A percentile compares a stretch with the other conserved stretches of the same genome.
These are phyloP conservation scores for Trypanosoma rangeli DNA, from an alignment of 208 protist genomes.

Conservation along the genomic window DNA sequence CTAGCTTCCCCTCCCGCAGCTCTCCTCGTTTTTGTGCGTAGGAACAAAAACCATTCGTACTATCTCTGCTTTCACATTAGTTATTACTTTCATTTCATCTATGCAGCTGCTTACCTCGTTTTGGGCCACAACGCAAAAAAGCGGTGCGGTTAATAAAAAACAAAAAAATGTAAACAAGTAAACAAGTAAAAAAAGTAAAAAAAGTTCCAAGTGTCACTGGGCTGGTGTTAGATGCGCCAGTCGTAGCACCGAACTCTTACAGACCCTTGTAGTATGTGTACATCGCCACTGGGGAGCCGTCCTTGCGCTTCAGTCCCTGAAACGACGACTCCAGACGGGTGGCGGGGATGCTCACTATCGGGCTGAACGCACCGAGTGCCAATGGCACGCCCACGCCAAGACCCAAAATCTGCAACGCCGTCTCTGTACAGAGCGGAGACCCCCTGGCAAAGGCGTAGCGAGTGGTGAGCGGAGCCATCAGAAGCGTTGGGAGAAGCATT, in stretches of 20 bases:
- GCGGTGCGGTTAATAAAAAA: no score
- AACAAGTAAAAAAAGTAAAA: neutral
- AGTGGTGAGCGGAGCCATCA: slow-evolving; percentile 65
- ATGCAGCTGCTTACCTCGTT: no score
- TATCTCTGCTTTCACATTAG: no score
- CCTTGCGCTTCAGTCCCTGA: slow-evolving; percentile 55
- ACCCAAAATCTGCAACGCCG: slow-evolving; percentile 62
- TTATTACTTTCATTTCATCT: no score
- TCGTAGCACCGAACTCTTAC: slow-evolving; percentile 24
- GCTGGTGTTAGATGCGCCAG: neutral
- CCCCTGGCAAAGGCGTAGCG: slow-evolving; percentile 30
- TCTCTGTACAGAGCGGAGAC: slow-evolving; percentile 45
- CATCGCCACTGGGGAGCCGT: slow-evolving; percentile 62
- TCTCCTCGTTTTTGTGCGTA: no score
- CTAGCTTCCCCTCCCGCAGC: no score
- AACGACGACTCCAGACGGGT: slow-evolving; percentile 60
- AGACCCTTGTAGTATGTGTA: slow-evolving; percentile 87
- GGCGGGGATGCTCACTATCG: slow-evolving; percentile 54
- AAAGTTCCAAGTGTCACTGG: neutral
- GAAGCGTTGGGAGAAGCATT: slow-evolving; percentile 88
- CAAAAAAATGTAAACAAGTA: no score
- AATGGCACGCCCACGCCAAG: slow-evolving; percentile 70
- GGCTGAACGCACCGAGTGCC: slow-evolving; percentile 66
- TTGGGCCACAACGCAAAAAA: no score
- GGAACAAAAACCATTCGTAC: no score